Base-by-base conservation (phyloP, 495 filamentous ascomycete species). In the Aspergillus steynii region DNA sequence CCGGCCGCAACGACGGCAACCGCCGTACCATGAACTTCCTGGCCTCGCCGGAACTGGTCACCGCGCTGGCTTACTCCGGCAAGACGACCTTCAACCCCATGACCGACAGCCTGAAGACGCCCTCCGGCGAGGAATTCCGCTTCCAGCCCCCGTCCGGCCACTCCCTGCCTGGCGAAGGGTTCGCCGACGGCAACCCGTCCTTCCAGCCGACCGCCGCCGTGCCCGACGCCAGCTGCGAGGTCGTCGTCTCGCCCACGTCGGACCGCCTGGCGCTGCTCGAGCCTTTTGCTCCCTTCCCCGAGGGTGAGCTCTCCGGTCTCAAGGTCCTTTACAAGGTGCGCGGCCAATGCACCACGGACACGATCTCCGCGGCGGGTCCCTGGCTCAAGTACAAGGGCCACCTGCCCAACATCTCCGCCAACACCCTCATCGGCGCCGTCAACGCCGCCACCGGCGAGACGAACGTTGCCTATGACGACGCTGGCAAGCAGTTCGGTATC, bases 301-400 rank as follows among this genome's bases (percentile, higher is more conserved):
- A 77, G 31, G 77, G 78, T 20, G 94, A 98, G 29, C 84, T 97
- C 25, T 79, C 82, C 27, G 84, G 82, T 45, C 71, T 78, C 37
- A 67, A 71, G 29, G 91, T 99, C 20, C 87, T 99, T 14, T 92
- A 95, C 82, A 97, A 97, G 78, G 89, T 98, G 53, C 89, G 91
- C 60, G 95, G 95, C 58, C 96, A 99, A 76, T 98, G 95, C 85
- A 97, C 95, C 42, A 99, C 95, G 37, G 95, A 99, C 76, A 97
- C 95, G 61, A 99, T 99, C 73, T 97, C 93, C 26, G 95, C 94
- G 5, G 95, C 95, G 3, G 95, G 95, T 5, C 93, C 93, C 3
- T 99, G 95, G 95, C 82, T 99, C 42, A 98, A 97, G 77, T 99
- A 97, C 85, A 98, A 98, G 82, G 95, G 95, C 63, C 95, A 99